A percentile compares a stretch with the other conserved stretches of the same genome.
Conservation (phyloP, 441 rosid genomes). For the Brassica balearica region DNA sequence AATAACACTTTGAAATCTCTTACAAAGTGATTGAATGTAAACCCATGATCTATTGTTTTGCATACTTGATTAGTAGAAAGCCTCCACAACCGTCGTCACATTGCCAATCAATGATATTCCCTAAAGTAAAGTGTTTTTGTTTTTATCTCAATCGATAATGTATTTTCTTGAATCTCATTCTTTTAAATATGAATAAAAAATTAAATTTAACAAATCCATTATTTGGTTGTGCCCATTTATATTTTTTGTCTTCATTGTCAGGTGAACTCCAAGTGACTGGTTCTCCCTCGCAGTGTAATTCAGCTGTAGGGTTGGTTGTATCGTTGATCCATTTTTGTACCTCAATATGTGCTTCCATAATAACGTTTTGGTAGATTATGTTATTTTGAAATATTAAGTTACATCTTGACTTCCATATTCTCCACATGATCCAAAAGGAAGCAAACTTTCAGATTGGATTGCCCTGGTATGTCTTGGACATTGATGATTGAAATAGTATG, state of each 20-base stretch:
- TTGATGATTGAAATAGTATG: conserved; percentile 7
- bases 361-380: not conserved
- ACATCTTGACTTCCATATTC: not conserved
- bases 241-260: not conserved
- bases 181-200: not conserved
- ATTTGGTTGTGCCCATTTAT: not conserved
- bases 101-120: not conserved
- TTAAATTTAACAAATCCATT: not conserved
- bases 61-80: not conserved
- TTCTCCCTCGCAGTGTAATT: not conserved
- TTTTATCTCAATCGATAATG: not conserved
- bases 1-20: too few species aligned
- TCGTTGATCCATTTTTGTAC: not conserved
- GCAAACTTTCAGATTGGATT: not conserved
- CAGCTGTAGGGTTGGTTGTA: not conserved
- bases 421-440: not conserved
- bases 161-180: not conserved
- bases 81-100: not conserved
- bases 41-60: not conserved
- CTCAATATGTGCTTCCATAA: not conserved
- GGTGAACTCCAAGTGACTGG: not conserved
- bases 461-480: not conserved
- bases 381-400: not conserved
- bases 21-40: not conserved
- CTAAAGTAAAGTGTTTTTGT: not conserved